A percentile compares a stretch with the other conserved stretches of the same genome.
phyloP scores from a whole-genome alignment of 1,284 basidiomycete genomes.

The Tilletia horrida region DNA sequence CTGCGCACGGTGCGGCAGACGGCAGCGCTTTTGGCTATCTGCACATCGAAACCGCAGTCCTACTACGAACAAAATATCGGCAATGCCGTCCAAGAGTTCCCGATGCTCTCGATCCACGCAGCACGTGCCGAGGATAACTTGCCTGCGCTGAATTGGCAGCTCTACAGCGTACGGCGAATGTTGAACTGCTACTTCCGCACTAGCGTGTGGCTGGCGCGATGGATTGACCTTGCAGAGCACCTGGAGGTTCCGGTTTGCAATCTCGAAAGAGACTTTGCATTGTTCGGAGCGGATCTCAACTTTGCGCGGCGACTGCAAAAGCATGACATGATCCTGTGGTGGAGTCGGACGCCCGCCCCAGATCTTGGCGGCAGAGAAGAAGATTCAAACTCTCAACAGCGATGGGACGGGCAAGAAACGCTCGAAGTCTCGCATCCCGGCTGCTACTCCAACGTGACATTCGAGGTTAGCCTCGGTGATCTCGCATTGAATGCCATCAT shows the following conservation, averaged over 20 bases:
- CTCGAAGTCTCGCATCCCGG: constrained; percentile 84
- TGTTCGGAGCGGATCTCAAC: constrained; percentile 82
- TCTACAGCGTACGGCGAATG: constrained; percentile 65
- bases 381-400: constrained; percentile 66
- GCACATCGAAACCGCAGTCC: constrained; percentile 75
- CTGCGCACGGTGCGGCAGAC: constrained; percentile 65
- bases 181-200: constrained; percentile 75
- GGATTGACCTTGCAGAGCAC: constrained; percentile 78
- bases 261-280: constrained; percentile 81
- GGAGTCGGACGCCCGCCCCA: constrained; percentile 73
- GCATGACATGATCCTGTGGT: constrained; percentile 93
- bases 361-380: constrained; percentile 91
- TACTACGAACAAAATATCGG: constrained; percentile 78
- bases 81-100: constrained; percentile 71
- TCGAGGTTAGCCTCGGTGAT: constrained; percentile 85
- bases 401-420: constrained; percentile 63
- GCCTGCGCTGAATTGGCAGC: constrained; percentile 60
- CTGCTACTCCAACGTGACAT: constrained; percentile 85
- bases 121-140: constrained; percentile 67
- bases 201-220: constrained; percentile 76
- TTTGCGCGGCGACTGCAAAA: constrained; percentile 80
- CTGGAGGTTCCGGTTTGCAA: constrained; percentile 88
- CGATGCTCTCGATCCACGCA: constrained; percentile 79
- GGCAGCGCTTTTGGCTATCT: constrained; percentile 72
- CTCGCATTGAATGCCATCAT: constrained; percentile 90